Percentiles rank a stretch among this genome's conserved stretches.
These are phyloP conservation scores for Populus pruinosa DNA, from an alignment of 345 rosid species.

Conservation along the genomic window DNA sequence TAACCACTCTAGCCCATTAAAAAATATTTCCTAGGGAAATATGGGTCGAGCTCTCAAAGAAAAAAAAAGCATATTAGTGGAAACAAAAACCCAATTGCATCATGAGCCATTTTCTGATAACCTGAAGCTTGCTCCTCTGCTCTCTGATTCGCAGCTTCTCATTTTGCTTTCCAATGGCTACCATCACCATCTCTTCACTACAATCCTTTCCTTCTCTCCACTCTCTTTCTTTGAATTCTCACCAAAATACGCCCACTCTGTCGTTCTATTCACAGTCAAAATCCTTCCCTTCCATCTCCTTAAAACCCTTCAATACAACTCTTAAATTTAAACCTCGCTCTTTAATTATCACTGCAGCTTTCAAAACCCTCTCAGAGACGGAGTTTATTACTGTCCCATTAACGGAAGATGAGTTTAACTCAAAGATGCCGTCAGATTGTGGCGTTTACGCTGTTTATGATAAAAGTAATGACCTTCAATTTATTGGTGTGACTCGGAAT, in stretches of 20 bases:
- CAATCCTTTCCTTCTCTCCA: conserved; percentile 37
- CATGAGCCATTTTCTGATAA: no score
- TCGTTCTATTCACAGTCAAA: conserved; percentile 39
- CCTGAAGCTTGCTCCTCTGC: not conserved
- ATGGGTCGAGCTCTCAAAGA: no score
- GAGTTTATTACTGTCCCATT: conserved; percentile 38
- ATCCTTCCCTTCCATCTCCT: conserved; percentile 40
- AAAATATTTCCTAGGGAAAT: no score
- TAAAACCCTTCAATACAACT: conserved; percentile 23
- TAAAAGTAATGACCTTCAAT: conserved; percentile 58
- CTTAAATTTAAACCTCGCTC: conserved; percentile 30
- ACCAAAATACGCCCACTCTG: conserved; percentile 42
- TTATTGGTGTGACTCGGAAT: conserved; percentile 79
- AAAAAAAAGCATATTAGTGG: no score
- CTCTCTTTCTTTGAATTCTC: conserved; percentile 10
- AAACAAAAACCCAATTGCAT: no score
- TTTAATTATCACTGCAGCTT: conserved; percentile 38
- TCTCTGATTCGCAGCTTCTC: not conserved
- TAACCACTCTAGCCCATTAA: no score
- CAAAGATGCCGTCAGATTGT: conserved; percentile 45
- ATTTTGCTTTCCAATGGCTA: conserved; percentile 39
- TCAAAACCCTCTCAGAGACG: conserved; percentile 47
- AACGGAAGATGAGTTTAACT: conserved; percentile 30
- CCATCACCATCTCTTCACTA: conserved; percentile 37
- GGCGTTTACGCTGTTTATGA: conserved; percentile 87